Evolutionary conservation across 2,329 filamentous ascomycete genomes (phyloP).

Genomic region (Colletotrichum aenigma): DNA sequence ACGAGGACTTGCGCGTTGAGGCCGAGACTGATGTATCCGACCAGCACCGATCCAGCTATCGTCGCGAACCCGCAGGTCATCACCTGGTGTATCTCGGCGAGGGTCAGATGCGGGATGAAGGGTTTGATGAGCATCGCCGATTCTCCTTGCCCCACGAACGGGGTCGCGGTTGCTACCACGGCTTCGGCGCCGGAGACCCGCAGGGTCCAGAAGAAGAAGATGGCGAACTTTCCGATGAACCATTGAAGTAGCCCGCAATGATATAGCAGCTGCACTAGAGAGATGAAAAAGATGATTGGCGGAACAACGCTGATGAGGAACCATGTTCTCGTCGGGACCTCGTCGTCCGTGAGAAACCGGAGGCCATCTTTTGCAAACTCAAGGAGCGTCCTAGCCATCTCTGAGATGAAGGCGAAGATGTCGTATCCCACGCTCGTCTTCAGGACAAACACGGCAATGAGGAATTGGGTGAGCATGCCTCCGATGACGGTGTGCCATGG

Average conservation of each 20-base stretch:
- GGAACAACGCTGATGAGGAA: slow-evolving; percentile 72
- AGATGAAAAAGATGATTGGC: slow-evolving; percentile 80
- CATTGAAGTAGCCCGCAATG: slow-evolving; percentile 73
- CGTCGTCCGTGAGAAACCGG: slow-evolving; percentile 61
- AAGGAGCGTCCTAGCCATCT: slow-evolving; percentile 65
- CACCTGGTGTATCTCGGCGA: slow-evolving; percentile 75
- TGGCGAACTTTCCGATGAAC: slow-evolving; percentile 75
- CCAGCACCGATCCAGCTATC: slow-evolving; percentile 74
- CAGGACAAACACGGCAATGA: slow-evolving; percentile 12
- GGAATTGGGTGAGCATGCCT: slow-evolving; percentile 13
- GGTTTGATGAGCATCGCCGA: slow-evolving; percentile 78
- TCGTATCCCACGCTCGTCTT: slow-evolving; percentile 45
- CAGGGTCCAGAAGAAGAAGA: slow-evolving; percentile 80
- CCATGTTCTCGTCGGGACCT: slow-evolving; percentile 48
- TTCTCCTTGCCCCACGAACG: slow-evolving; percentile 81
- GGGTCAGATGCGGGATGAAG: slow-evolving; percentile 73
- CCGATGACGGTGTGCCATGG: slow-evolving; percentile 18
- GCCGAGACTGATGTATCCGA: slow-evolving; percentile 73
- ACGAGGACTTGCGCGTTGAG: slow-evolving; percentile 74
- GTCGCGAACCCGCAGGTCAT: slow-evolving; percentile 80
- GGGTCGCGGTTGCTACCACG: slow-evolving; percentile 76
- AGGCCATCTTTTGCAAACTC: slow-evolving; percentile 69
- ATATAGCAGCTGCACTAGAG: slow-evolving; percentile 73
- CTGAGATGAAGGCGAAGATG: slow-evolving; percentile 77
- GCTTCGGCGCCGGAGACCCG: slow-evolving; percentile 76